These are phyloP conservation scores for Phytophthora ramorum DNA, from an alignment of 352 stramenopile genomes.

Conservation along the genomic window DNA sequence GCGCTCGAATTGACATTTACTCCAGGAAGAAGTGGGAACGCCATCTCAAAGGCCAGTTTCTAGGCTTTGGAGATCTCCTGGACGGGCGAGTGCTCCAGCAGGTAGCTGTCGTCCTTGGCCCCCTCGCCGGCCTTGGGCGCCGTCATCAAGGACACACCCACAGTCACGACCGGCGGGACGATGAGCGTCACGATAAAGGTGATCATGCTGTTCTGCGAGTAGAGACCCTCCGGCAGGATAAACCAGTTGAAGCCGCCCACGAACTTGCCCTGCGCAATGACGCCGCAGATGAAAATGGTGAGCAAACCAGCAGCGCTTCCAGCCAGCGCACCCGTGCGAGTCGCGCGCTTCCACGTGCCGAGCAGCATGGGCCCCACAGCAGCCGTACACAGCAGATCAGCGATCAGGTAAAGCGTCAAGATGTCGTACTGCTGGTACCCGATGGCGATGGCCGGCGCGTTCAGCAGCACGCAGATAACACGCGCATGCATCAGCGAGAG, in stretches of 20 bases:
- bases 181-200: conserved; percentile 80
- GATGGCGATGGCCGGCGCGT: conserved; percentile 65
- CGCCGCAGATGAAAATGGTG: conserved; percentile 69
- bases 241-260: conserved; percentile 84
- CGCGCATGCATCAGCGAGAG: conserved; percentile 57
- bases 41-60: no score
- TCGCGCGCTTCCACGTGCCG: conserved; percentile 51
- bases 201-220: conserved; percentile 80
- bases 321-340: conserved; percentile 42
- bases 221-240: conserved; percentile 75
- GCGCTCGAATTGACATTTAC: no score
- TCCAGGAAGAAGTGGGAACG: background rate
- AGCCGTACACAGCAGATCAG: conserved; percentile 69
- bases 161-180: conserved; percentile 59
- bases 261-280: conserved; percentile 61
- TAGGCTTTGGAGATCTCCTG: conserved; percentile 9
- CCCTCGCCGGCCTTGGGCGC: conserved; percentile 28
- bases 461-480: conserved; percentile 55
- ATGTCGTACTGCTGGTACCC: conserved; percentile 68
- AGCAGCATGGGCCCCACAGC: conserved; percentile 73
- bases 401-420: conserved; percentile 71
- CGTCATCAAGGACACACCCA: conserved; percentile 63
- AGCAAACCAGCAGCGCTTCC: conserved; percentile 58
- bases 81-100: conserved; percentile 22
- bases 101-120: conserved; percentile 18